Evolutionary conservation across 352 stramenopile species (phyloP).

Genomic region (Globisporangium apiculatum): DNA sequence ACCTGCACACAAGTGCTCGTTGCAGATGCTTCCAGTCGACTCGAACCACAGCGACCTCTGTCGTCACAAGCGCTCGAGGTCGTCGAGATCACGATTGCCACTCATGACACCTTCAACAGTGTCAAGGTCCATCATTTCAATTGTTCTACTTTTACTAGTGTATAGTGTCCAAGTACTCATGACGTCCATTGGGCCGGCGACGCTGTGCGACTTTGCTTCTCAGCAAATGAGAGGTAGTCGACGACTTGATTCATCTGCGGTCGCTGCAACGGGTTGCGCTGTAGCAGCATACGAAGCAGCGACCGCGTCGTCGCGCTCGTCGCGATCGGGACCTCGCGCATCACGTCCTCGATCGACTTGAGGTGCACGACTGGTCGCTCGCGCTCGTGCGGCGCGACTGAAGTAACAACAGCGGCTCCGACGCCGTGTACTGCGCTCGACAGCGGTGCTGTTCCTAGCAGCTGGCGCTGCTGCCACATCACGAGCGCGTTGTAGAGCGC

Average conservation of each 20-base stretch:
- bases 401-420: background rate
- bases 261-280: conserved; percentile 44
- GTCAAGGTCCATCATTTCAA: no score
- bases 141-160: no score
- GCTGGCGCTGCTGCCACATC: conserved; percentile 39
- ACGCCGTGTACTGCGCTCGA: background rate
- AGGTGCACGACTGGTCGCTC: conserved; percentile 26
- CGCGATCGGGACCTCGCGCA: conserved; percentile 38
- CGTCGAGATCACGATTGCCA: no score
- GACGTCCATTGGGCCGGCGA: no score
- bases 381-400: background rate
- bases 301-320: conserved; percentile 38
- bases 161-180: no score
- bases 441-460: conserved; percentile 4
- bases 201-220: conserved; percentile 2
- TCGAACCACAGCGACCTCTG: no score
- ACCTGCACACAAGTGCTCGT: no score
- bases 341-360: conserved; percentile 31
- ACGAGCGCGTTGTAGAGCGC: conserved; percentile 44
- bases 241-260: conserved; percentile 54
- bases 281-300: conserved; percentile 55
- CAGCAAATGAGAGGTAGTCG: conserved; percentile 43
- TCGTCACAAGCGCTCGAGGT: no score
- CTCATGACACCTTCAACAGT: no score
- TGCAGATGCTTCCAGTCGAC: no score